Conservation (phyloP, 75 land plant species). For the Ceratopteris richardii region DNA sequence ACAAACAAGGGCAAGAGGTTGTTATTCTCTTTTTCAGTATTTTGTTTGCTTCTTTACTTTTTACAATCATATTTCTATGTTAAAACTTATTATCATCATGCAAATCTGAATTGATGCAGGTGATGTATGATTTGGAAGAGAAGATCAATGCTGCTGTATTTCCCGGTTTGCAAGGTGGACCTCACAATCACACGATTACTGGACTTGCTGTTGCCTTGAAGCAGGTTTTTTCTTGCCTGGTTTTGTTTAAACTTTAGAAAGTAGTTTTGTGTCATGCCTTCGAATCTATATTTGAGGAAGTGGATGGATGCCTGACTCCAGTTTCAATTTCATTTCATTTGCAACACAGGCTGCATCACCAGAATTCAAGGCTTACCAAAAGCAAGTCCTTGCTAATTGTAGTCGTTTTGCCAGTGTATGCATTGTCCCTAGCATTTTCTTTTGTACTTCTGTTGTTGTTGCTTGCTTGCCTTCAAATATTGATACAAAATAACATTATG, state of each 20-base stretch:
- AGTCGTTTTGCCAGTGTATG: constrained; percentile 75
- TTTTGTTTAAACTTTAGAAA: constrained; percentile 1
- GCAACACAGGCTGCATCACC: constrained; percentile 88
- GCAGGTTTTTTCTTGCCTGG: constrained; percentile 44
- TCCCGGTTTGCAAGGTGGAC: constrained; percentile 98
- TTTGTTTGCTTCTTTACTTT: background rate
- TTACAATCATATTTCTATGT: background rate
- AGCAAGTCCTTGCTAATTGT: constrained; percentile 84
- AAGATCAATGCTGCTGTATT: constrained; percentile 91
- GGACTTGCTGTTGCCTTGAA: constrained; percentile 90
- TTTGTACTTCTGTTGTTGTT: constrained; percentile 67
- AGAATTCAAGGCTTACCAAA: constrained; percentile 85
- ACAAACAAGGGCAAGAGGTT: constrained; percentile 91
- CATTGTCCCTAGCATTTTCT: constrained; percentile 45
- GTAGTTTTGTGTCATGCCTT: too few species aligned
- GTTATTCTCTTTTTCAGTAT: too few species aligned
- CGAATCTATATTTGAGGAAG: background rate
- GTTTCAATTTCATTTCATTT: constrained; percentile 7
- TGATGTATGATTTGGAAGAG: constrained; percentile 87
- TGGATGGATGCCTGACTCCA: background rate
- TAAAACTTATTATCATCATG: too few species aligned
- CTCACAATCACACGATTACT: constrained; percentile 82
- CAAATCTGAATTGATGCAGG: constrained; percentile 49
- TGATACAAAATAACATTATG: background rate
- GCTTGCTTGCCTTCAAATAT: background rate